Percentiles rank a stretch among this genome's conserved stretches.
phyloP scores from a whole-genome alignment of 768 basidiomycete species.

The Russula sp. region DNA sequence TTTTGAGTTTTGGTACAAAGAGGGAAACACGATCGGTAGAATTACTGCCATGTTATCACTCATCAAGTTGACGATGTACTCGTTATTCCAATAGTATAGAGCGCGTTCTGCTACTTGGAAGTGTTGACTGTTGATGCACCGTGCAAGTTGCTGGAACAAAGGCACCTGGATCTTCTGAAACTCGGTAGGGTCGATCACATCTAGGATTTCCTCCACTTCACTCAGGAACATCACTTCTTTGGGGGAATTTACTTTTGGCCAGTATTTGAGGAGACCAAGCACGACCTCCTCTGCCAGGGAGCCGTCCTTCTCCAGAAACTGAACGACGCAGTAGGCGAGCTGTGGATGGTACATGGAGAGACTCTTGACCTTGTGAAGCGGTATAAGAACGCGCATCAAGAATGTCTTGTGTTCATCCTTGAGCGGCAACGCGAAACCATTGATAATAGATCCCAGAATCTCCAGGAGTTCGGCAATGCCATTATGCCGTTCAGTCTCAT shows the following conservation, averaged over 20 bases:
- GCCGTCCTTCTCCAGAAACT: constrained; percentile 96
- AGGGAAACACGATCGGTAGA: constrained; percentile 94
- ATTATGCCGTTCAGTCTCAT: constrained; percentile 98
- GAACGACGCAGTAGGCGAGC: constrained; percentile 97
- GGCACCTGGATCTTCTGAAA: constrained; percentile 94
- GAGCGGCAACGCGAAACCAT: constrained; percentile 94
- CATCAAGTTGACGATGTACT: constrained; percentile 99
- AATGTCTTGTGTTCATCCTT: constrained; percentile 99
- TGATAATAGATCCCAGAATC: constrained; percentile 98
- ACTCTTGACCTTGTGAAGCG: constrained; percentile 96
- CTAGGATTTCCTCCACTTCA: constrained; percentile 97
- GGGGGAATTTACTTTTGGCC: constrained; percentile 99
- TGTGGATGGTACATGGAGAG: constrained; percentile 99
- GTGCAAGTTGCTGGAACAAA: constrained; percentile 88
- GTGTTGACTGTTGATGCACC: constrained; percentile 98
- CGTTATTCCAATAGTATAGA: constrained; percentile 98
- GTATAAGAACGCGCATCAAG: constrained; percentile 87
- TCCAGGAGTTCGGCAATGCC: constrained; percentile 97
- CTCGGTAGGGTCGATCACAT: constrained; percentile 94
- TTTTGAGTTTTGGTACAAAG: constrained; percentile 91
- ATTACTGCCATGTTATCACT: constrained; percentile 86
- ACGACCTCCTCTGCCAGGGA: constrained; percentile 91
- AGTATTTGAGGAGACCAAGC: constrained; percentile 90
- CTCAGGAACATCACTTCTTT: constrained; percentile 99
- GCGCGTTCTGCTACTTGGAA: constrained; percentile 99